A percentile compares a stretch with the other conserved stretches of the same genome.
phyloP scores from a whole-genome alignment of 192 early-diverging fungal genomes.

The Chytriomyces sp. region DNA sequence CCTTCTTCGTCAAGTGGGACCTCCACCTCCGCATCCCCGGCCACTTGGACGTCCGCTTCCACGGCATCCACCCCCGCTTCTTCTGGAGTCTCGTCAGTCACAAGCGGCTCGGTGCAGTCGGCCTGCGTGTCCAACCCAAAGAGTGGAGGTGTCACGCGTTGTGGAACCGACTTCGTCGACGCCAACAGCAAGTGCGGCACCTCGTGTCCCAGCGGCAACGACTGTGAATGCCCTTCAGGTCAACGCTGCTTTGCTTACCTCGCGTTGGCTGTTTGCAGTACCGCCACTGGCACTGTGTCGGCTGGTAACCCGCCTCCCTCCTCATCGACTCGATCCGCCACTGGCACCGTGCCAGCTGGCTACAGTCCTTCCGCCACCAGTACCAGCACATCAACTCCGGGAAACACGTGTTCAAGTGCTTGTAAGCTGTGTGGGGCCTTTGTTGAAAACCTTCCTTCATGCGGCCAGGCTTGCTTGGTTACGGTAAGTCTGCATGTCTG shows the following conservation, averaged over 20 bases:
- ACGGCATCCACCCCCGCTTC: background rate
- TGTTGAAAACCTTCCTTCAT: background rate
- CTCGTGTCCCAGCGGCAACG: background rate
- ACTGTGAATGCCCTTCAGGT: no score
- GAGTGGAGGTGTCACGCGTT: background rate
- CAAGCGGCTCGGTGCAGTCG: background rate
- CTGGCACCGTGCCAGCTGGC: background rate
- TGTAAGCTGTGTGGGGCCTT: background rate
- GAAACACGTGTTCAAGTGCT: background rate
- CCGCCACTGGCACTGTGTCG: background rate
- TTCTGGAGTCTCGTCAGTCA: background rate
- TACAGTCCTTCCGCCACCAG: no score
- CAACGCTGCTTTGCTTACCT: no score
- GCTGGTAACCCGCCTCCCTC: background rate
- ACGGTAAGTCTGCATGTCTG: background rate
- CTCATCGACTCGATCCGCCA: background rate
- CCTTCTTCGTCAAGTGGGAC: background rate
- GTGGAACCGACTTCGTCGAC: background rate
- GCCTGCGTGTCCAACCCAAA: background rate
- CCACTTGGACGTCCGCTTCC: background rate
- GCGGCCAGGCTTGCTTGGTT: background rate
- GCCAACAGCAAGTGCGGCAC: background rate
- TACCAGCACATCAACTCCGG: background rate
- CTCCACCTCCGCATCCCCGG: background rate
- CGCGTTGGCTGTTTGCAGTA: background rate